Evolutionary conservation across 2,329 filamentous ascomycete genomes (phyloP), one percentile per base, ranked within the genome.

Genomic region (Fusarium oligoseptatum): DNA sequence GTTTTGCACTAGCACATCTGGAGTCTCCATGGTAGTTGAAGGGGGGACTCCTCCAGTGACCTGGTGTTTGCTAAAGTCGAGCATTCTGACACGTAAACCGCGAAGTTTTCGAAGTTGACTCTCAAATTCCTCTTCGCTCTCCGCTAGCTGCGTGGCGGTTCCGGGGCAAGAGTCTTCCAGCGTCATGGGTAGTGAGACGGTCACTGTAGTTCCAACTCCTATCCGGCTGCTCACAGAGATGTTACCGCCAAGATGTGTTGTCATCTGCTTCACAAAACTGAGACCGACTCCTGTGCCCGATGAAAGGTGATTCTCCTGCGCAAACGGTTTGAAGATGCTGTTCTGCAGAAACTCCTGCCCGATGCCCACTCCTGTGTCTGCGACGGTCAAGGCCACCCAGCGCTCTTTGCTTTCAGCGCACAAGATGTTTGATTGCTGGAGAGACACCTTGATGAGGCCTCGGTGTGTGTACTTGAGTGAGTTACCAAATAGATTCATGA

Each of bases 291-390:
- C 92, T 0, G 89, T 89, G 0, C 92, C 92, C 0, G 88, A 87
- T 0, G 88, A 85, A 1, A 94, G 80, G 0, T 84, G 81, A 57
- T 93, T 87, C 75, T 94, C 92, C 71, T 94, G 92, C 0, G 86
- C 81, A 70, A 93, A 93, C 0, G 91, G 90, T 0, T 87, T 89
- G 77, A 91, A 94, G 0, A 93, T 80, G 15, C 87, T 86, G 10
- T 89, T 87, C 22, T 87, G 85, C 12, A 93, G 81, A 72, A 90
- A 94, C 11, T 92, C 89, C 7, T 88, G 84, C 0, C 87, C 87
- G 37, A 94, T 94, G 2, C 92, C 92, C 52, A 87, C 87, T 1
- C 92, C 92, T 0, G 92, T 92, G 74, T 94, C 92, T 0, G 85
- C 84, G 2, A 94, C 87, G 0, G 84, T 88, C 7, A 91, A 75